Evolutionary conservation across 495 filamentous ascomycete genomes (phyloP).

Genomic region (Penicillium waksmanii): DNA sequence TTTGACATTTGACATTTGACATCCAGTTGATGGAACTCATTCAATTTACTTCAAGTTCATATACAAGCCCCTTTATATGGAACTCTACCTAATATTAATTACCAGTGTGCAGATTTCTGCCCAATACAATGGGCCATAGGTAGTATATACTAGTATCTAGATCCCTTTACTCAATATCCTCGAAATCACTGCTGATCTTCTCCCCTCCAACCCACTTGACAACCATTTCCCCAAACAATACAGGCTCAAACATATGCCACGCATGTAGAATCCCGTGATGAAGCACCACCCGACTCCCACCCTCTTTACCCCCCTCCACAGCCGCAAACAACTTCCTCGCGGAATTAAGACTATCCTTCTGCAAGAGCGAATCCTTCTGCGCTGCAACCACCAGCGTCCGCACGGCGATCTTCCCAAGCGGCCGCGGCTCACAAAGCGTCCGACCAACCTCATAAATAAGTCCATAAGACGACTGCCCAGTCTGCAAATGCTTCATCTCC

Average conservation of each 20-base stretch:
- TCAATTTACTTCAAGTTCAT: no score
- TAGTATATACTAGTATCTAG: no score
- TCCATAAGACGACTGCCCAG: constrained; percentile 8
- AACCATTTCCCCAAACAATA: constrained; percentile 4
- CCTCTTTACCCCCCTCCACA: constrained; percentile 8
- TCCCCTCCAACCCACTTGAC: constrained; percentile 6
- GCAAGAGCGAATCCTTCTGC: not conserved
- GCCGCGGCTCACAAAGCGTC: constrained; percentile 9
- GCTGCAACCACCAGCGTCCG: constrained; percentile 14
- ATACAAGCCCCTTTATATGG: no score
- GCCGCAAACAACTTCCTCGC: constrained; percentile 6
- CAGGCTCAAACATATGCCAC: constrained; percentile 11
- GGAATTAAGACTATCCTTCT: constrained; percentile 4
- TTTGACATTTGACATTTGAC: no score
- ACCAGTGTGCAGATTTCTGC: no score
- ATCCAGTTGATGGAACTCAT: no score
- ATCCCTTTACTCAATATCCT: constrained; percentile 2
- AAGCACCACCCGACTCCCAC: constrained; percentile 15
- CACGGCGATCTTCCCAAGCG: constrained; percentile 3
- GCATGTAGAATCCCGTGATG: constrained; percentile 12
- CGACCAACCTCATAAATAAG: constrained; percentile 7
- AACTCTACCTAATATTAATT: no score
- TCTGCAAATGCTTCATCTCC: constrained; percentile 7
- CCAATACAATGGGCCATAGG: no score
- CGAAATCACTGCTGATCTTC: not conserved